These are phyloP conservation scores for Rhizophagus sp. DNA, from an alignment of 192 early-diverging fungal species.

Conservation along the genomic window DNA sequence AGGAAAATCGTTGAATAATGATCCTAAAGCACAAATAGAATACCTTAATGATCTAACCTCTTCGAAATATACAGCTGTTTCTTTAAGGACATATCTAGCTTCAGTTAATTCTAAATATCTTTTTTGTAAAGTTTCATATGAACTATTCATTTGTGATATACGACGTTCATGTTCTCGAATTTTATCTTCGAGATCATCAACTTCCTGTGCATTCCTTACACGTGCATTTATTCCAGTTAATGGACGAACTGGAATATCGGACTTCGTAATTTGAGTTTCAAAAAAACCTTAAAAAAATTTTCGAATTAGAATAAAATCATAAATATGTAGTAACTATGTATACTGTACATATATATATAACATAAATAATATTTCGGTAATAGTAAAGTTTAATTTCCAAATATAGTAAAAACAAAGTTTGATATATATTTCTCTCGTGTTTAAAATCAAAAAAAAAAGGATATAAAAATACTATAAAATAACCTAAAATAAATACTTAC, in stretches of 20 bases:
- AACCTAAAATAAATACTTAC: conserved; percentile 50
- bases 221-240: conserved; percentile 52
- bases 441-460: no score
- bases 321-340: no score
- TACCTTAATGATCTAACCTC: conserved; percentile 47
- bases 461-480: background rate
- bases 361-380: background rate
- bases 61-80: conserved; percentile 83
- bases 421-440: no score
- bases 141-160: conserved; percentile 82
- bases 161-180: conserved; percentile 81
- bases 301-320: no score
- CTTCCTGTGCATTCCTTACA: conserved; percentile 81
- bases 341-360: no score
- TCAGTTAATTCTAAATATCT: conserved; percentile 89
- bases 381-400: no score
- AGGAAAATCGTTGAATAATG: background rate
- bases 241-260: conserved; percentile 61
- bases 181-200: conserved; percentile 88
- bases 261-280: conserved; percentile 74
- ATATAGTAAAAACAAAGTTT: no score
- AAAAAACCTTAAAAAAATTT: conserved; percentile 68
- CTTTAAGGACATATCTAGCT: conserved; percentile 84
- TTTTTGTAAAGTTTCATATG: conserved; percentile 86
- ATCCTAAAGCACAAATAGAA: no score